Evolutionary conservation across 164 flowering plant species (phyloP), one percentile per base, ranked within the genome.

Genomic region (Vitis cinerea): DNA sequence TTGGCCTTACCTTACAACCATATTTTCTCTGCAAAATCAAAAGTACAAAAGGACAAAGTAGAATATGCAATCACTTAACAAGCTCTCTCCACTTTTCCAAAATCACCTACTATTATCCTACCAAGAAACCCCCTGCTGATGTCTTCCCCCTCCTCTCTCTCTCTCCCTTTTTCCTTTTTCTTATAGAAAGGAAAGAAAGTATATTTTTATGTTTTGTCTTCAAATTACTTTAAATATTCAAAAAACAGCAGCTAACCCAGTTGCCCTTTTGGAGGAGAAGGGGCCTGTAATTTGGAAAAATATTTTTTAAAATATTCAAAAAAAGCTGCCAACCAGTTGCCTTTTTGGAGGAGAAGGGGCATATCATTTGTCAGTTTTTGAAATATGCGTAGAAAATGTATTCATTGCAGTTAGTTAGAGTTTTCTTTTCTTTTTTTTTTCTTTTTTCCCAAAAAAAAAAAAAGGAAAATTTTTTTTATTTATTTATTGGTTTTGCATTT

Each of bases 31-130:
- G 62, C 27, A 17, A 52, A 63, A 60, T 68, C 73, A 71, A 70
- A 75, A 69, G 73, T 48, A 74, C 71, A 68, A 81, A 75, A 61
- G 47, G 72, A 74, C 68, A 64, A 68, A 74, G 55, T 63, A 67
- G 67, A 73, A 74, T 68, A 69, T 64, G 72, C 68, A 74, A 73
- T 55, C 65, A 66, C 64, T 30, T 29, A 73, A 74, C 50, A 74
- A 64, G 30, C 50, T 56, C 50, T 80, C 83, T 82, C 83, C 79
- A 80, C 62, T 74, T 80, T 71, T 72, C 79, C 84, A 77, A 83
- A 79, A 73, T 78, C 76, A 67, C 76, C 84, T 81, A 80, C 44
- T 74, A 75, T 59, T 65, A 70, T 75, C 79, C 79, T 73, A 67
- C 75, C 76, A 71, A 72, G 64, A 83, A 83, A 80, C 78, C 82